A percentile compares a stretch with the other conserved stretches of the same genome.
phyloP scores from a whole-genome alignment of 352 stramenopile genomes.

The Phytophthora sp. region DNA sequence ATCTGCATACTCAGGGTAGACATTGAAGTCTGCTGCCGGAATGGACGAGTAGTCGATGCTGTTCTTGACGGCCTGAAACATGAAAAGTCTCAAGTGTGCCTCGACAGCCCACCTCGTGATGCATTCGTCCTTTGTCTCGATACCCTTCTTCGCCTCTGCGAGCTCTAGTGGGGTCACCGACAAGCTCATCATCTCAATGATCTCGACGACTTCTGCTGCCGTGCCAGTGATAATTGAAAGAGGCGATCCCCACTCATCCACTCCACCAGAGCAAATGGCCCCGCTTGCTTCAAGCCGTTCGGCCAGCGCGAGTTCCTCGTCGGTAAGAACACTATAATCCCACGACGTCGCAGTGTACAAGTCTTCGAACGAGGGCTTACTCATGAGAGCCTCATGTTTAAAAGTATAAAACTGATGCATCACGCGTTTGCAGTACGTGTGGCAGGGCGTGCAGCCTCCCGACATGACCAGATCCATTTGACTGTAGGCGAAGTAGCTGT shows the following conservation, averaged over 20 bases:
- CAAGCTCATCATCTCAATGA: slow-evolving; percentile 14
- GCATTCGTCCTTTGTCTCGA: slow-evolving; percentile 17
- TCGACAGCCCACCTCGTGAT: slow-evolving; percentile 26
- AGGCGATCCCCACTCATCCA: slow-evolving; percentile 34
- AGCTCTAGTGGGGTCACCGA: slow-evolving; percentile 21
- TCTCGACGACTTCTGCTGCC: slow-evolving; percentile 15
- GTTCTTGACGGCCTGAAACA: slow-evolving; percentile 30
- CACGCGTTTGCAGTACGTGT: slow-evolving; percentile 19
- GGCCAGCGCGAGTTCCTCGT: slow-evolving; percentile 10
- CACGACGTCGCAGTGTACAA: slow-evolving; percentile 23
- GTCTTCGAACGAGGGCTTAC: slow-evolving; percentile 33
- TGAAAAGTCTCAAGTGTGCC: slow-evolving; percentile 25
- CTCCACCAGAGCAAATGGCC: slow-evolving; percentile 27
- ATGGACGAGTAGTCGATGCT: slow-evolving; percentile 37
- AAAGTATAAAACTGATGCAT: slow-evolving; percentile 22
- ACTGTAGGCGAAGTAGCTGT: slow-evolving; percentile 44
- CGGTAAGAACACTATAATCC: slow-evolving; percentile 23
- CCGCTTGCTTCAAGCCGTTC: slow-evolving; percentile 24
- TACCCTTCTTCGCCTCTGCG: slow-evolving; percentile 14
- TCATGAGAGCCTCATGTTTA: slow-evolving; percentile 23
- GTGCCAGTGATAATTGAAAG: slow-evolving; percentile 27
- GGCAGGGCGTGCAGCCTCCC: slow-evolving; percentile 23
- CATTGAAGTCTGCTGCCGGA: slow-evolving; percentile 29
- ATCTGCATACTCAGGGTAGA: slow-evolving; percentile 34
- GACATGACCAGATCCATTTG: slow-evolving; percentile 35